Evolutionary conservation across 768 basidiomycete species (phyloP).

Genomic region (Boletus subparvulus): DNA sequence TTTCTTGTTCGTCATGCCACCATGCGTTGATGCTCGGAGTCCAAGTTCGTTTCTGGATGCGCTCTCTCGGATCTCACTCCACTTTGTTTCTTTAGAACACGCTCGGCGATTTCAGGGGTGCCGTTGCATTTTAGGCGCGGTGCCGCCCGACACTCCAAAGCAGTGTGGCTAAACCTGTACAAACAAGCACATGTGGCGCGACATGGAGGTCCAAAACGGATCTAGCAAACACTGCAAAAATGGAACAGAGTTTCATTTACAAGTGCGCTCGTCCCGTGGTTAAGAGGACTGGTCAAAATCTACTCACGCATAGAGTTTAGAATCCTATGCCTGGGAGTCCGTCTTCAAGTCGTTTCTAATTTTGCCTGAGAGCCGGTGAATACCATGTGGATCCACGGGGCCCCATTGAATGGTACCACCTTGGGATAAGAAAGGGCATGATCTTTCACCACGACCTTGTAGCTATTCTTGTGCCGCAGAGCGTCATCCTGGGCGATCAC

Average conservation of each 20-base stretch:
- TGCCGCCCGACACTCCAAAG: constrained; percentile 5
- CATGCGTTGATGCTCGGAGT: not conserved
- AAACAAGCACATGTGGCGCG: not conserved
- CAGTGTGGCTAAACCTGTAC: constrained; percentile 11
- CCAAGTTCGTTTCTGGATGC: not conserved
- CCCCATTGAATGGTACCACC: constrained; percentile 4
- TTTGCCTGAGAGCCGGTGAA: constrained; percentile 21
- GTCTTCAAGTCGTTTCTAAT: constrained; percentile 8
- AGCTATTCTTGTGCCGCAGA: constrained; percentile 7
- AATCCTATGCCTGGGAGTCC: constrained; percentile 23
- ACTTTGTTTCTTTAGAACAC: not conserved
- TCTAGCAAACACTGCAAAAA: constrained; percentile 6
- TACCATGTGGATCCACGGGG: not conserved
- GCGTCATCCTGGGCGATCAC: constrained; percentile 11
- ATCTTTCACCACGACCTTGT: constrained; percentile 3
- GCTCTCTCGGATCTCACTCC: not conserved
- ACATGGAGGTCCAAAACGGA: not conserved
- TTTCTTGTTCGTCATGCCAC: not conserved
- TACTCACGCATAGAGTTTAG: constrained; percentile 20
- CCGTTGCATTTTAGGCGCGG: constrained; percentile 15
- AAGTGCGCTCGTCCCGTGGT: constrained; percentile 1
- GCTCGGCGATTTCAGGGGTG: not conserved
- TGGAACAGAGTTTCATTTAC: constrained; percentile 22
- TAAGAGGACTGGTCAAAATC: constrained; percentile 1
- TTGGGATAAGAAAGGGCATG: constrained; percentile 3